Base-by-base conservation (phyloP, 345 rosid species). In the Eucalyptus marginata region DNA sequence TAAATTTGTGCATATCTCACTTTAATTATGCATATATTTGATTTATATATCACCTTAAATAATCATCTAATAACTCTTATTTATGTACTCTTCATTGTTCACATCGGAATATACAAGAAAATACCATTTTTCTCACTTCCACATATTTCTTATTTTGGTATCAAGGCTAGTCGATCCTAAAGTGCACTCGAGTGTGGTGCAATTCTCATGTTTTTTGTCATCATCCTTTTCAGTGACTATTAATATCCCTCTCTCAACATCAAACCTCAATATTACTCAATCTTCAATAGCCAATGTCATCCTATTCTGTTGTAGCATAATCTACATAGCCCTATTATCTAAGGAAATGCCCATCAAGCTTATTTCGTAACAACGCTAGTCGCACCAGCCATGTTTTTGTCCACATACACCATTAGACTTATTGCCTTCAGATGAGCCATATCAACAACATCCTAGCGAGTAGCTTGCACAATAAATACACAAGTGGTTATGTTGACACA, bases 381-480 rank as follows among this genome's bases (percentile, higher is more conserved):
- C 33, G 0, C 7, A 0, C 14, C 15, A 6, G 1, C 13, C n/a
- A 29, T 27, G 68, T 59, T 59, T 59, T 29, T 59, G 40, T 62
- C 71, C 1, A 62, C 0, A 13, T 4, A 29, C 33, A 62, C 71
- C 17, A 29, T 4, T 13, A 29, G 33, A 62, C 36, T 62, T 14
- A 10, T 0, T n/a, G 17, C 0, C 33, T 3, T 29, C 9, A 29
- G 1, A 29, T 9, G 16, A 62, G 16, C 71, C 18, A 29, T 0
- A 62, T 62, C 17, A 10, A 62, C 17, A 29, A 7, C 22, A n/a
- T 62, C 33, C 0, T 29, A 7, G 17, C 1, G 1, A 4, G 71
- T 29, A 29, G 31, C 68, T 62, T 62, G 68, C 31, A 62, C 15
- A 29, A n/a, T 29, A 29, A 13, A 27, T 29, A 27, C 68, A 62